Conservation (phyloP, 495 filamentous ascomycete genomes). For the Aspergillus olivimuriae region DNA sequence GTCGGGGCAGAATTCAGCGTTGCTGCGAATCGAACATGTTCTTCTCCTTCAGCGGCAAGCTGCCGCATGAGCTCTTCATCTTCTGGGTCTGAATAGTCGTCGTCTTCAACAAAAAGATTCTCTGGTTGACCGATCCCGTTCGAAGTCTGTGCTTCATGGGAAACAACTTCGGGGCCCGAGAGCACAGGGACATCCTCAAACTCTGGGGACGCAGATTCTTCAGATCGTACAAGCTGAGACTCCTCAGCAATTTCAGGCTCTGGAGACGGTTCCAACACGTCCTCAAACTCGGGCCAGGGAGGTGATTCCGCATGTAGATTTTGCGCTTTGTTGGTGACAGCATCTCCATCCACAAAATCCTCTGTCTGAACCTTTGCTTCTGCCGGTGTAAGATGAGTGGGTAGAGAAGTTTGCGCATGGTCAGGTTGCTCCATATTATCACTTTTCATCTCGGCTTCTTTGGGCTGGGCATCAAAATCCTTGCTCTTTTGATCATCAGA, state of each 20-base stretch:
- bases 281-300: conserved; percentile 49
- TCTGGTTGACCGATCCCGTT: conserved; percentile 21
- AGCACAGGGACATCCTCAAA: conserved; percentile 7
- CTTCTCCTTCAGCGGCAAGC: conserved; percentile 81
- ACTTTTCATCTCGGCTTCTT: background rate
- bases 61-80: conserved; percentile 83
- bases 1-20: conserved; percentile 62
- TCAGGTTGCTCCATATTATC: too few relatives aligned
- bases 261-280: conserved; percentile 25
- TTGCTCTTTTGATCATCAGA: conserved; percentile 19
- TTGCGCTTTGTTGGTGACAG: too few relatives aligned
- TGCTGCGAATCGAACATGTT: conserved; percentile 86
- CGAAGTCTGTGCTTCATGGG: conserved; percentile 2
- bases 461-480: background rate
- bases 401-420: too few relatives aligned
- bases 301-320: conserved; percentile 19
- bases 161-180: background rate
- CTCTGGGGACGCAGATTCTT: conserved; percentile 43
- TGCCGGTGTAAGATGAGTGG: too few relatives aligned
- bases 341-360: too few relatives aligned
- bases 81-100: conserved; percentile 74
- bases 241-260: too few relatives aligned
- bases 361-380: too few relatives aligned
- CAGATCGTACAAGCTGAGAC: background rate
- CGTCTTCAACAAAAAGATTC: conserved; percentile 31